These are phyloP conservation scores for Tolypocladium ovalisporum DNA, from an alignment of 2,329 filamentous ascomycete genomes.

Conservation along the genomic window DNA sequence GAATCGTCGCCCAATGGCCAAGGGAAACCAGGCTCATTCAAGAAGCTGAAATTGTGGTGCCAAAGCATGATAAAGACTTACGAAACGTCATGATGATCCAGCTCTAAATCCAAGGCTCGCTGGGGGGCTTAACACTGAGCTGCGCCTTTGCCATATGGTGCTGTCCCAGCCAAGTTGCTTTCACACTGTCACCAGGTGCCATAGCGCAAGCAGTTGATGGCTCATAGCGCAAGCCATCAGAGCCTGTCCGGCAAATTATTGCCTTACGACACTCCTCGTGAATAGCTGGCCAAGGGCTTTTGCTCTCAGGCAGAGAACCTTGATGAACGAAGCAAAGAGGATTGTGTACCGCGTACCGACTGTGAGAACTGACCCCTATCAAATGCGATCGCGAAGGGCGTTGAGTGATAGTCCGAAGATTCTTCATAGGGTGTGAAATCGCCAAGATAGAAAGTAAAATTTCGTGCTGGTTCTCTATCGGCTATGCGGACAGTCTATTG, in stretches of 20 bases:
- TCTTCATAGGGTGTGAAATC: too few species aligned
- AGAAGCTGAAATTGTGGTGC: not conserved
- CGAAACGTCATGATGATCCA: not conserved
- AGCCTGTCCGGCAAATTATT: not conserved
- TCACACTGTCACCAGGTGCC: not conserved
- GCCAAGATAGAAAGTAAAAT: too few species aligned
- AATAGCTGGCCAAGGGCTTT: too few species aligned
- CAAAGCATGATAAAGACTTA: not conserved
- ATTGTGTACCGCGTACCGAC: too few species aligned
- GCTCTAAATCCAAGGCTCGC: not conserved
- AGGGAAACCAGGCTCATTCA: not conserved
- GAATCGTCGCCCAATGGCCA: not conserved
- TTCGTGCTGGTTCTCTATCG: too few species aligned
- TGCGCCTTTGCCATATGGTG: not conserved
- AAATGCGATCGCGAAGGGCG: too few species aligned
- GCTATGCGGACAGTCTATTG: too few species aligned
- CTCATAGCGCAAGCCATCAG: not conserved
- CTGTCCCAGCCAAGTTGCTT: not conserved
- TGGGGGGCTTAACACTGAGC: not conserved
- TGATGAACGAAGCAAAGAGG: too few species aligned
- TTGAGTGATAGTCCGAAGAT: too few species aligned
- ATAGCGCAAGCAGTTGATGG: not conserved
- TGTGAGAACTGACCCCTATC: too few species aligned
- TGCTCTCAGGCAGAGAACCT: too few species aligned
- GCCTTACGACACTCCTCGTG: not conserved